Evolutionary conservation across 768 basidiomycete genomes (phyloP), one percentile per base, ranked within the genome.

Genomic region (Calocybe gangraenosa): DNA sequence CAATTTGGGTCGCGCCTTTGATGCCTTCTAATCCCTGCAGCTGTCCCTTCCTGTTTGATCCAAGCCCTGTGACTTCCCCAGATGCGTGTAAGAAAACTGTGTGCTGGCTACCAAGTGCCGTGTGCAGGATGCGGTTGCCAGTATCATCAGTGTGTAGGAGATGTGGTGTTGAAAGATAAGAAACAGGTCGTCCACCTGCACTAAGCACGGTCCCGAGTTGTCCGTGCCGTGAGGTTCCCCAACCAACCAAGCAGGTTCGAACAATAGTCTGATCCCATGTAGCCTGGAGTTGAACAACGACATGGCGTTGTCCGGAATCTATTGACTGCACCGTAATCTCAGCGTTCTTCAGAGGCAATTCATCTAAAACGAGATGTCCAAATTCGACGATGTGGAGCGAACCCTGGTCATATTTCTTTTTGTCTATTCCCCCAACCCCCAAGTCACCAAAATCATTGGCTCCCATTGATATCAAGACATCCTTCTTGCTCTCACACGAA

Each of bases 191-290:
- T 22, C 51, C 52, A 23, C 43, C 46, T 7, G 50, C 33, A 22
- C 54, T 49, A 20, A 49, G 30, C 14, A 61, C 46, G 19, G 60
- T 50, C 3, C 87, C 88, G 1, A 98, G 75, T 58, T 97, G 92
- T 3, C 92, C 91, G 56, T 94, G 91, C 23, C 94, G 71, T 11
- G 80, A 76, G 2, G 82, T 69, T 4, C 93, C 94, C 93, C 94
- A 97, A 6, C 92, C 93, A 4, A 84, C 70, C 10, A 75, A 20
- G 36, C 64, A 51, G 40, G 57, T 62, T 14, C 44, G 41, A 3
- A 50, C 36, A 15, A 50, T 45, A 17, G 57, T 56, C 40, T 65
- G 58, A 2, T 44, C 40, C 18, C 54, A 36, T 10, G 59, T 48
- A 7, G 57, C 37, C 11, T 59, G 55, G 13, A 88, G 44, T 14